Percentiles rank a stretch among this genome's conserved stretches.
Conservation (phyloP, 257 asterid genomes). For the Solanum bulbocastanum region DNA sequence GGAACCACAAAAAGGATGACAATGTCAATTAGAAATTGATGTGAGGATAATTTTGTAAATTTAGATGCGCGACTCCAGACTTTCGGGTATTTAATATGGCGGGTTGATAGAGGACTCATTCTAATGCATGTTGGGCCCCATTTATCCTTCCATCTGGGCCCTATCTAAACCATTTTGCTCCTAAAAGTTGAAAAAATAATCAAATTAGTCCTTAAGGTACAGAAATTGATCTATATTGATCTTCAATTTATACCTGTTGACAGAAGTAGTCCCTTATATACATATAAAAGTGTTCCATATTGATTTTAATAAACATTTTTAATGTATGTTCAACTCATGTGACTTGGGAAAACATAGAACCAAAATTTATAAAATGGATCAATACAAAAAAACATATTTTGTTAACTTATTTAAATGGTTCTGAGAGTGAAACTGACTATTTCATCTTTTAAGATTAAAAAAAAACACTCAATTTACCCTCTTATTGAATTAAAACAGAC, state of each 20-base stretch:
- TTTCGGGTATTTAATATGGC: background rate
- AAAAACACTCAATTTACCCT: too few species aligned
- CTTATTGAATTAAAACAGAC: too few species aligned
- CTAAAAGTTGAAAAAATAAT: background rate
- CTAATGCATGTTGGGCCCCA: background rate
- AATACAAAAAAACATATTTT: too few species aligned
- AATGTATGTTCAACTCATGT: background rate
- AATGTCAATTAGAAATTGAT: background rate
- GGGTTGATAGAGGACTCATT: background rate
- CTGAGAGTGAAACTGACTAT: too few species aligned
- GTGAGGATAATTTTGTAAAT: background rate
- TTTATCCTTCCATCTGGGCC: background rate
- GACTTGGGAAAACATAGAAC: background rate
- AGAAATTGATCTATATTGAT: background rate
- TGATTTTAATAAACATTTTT: background rate
- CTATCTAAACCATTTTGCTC: background rate
- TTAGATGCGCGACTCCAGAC: background rate
- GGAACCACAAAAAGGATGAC: constrained; percentile 2
- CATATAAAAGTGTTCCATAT: background rate
- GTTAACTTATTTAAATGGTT: too few species aligned
- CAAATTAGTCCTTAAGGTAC: background rate
- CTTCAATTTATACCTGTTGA: background rate
- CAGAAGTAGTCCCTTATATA: background rate
- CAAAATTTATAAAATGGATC: too few species aligned
- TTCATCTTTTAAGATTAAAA: too few species aligned